Percentiles rank a stretch among this genome's conserved stretches.
Evolutionary conservation across 257 asterid species (phyloP).

Genomic region (Echites panduratus): DNA sequence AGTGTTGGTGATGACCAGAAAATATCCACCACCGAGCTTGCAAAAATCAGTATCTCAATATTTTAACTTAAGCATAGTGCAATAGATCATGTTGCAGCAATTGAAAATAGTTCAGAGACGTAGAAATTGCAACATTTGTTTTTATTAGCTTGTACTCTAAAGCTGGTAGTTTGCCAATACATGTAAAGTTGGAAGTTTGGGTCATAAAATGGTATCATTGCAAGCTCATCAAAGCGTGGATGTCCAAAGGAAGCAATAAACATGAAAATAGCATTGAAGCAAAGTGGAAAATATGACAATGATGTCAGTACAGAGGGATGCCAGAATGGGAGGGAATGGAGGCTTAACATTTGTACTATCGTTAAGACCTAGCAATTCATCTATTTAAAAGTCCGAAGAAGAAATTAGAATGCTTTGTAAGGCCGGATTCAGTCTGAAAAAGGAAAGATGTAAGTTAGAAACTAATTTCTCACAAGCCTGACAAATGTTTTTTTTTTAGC

Average conservation of each 20-base stretch:
- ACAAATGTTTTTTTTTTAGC: neutral
- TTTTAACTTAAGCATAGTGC: conserved; percentile 24
- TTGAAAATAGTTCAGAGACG: conserved; percentile 42
- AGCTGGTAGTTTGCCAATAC: conserved; percentile 18
- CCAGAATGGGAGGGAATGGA: neutral
- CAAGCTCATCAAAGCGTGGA: conserved; percentile 64
- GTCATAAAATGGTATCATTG: conserved; percentile 75
- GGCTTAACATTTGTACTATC: neutral
- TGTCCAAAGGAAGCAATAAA: conserved; percentile 44
- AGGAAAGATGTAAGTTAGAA: neutral
- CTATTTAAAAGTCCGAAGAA: too few relatives aligned
- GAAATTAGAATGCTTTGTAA: too few relatives aligned
- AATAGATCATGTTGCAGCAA: conserved; percentile 45
- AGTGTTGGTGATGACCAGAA: conserved; percentile 44
- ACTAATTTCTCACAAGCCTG: neutral
- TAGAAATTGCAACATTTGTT: conserved; percentile 63
- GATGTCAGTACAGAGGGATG: conserved; percentile 54
- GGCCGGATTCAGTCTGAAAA: too few relatives aligned
- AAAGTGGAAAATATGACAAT: conserved; percentile 53
- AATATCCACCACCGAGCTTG: conserved; percentile 55
- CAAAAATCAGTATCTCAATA: conserved; percentile 33
- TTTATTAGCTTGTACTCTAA: conserved; percentile 51
- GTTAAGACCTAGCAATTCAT: too few relatives aligned
- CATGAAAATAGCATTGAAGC: conserved; percentile 47
- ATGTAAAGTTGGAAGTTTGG: conserved; percentile 57